Evolutionary conservation across 2,329 filamentous ascomycete genomes (phyloP).

Genomic region (Sarocladiaceae sp.): DNA sequence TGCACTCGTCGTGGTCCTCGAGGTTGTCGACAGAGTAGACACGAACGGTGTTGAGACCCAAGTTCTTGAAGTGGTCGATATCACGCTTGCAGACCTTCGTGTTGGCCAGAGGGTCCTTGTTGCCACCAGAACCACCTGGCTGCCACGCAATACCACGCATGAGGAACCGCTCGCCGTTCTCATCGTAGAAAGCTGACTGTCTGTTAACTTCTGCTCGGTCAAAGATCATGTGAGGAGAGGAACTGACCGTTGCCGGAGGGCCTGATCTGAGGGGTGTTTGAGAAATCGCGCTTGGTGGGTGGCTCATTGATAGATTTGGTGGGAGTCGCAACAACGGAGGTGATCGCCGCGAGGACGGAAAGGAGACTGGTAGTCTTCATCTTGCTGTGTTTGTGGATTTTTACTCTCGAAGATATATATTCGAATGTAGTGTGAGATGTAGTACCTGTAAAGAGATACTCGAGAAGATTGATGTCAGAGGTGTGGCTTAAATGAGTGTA

Average conservation of each 20-base stretch:
- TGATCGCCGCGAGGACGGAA: constrained; percentile 41
- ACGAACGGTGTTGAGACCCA: constrained; percentile 86
- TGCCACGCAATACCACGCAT: constrained; percentile 57
- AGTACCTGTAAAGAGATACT: not conserved
- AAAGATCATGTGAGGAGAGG: not conserved
- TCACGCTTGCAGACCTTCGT: constrained; percentile 66
- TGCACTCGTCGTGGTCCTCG: constrained; percentile 74
- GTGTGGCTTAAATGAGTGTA: constrained; percentile 5
- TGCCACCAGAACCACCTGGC: constrained; percentile 50
- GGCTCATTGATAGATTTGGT: constrained; percentile 42
- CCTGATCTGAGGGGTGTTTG: constrained; percentile 41
- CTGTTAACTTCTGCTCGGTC: constrained; percentile 10
- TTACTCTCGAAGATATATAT: not conserved
- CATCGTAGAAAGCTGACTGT: constrained; percentile 47
- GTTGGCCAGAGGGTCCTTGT: constrained; percentile 72
- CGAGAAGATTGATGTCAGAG: not conserved
- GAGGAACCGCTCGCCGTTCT: constrained; percentile 45
- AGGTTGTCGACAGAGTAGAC: constrained; percentile 92
- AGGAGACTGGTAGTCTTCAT: constrained; percentile 46
- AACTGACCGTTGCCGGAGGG: constrained; percentile 51
- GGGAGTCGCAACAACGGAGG: constrained; percentile 39
- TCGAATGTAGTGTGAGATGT: not conserved
- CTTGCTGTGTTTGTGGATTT: constrained; percentile 8
- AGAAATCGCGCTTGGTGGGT: constrained; percentile 41
- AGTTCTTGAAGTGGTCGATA: constrained; percentile 72